Conservation (phyloP, 768 basidiomycete species). For the Lactifluus volemus region DNA sequence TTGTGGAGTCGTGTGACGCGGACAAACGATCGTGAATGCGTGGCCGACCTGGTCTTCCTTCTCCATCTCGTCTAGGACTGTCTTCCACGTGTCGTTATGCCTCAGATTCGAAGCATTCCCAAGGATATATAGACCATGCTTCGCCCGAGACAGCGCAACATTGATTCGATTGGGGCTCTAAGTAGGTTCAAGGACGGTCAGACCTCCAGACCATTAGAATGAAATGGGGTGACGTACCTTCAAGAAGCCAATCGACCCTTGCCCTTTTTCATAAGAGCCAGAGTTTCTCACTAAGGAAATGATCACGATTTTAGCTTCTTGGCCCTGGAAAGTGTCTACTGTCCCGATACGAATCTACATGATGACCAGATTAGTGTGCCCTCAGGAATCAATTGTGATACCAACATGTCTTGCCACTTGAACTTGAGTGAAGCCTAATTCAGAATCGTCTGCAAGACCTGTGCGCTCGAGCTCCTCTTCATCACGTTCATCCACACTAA, state of each 20-base stretch:
- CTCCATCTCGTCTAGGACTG: conserved; percentile 50
- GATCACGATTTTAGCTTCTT: conserved; percentile 65
- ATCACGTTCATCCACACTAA: conserved; percentile 64
- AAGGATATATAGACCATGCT: conserved; percentile 64
- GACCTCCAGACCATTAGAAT: conserved; percentile 24
- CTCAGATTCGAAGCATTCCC: conserved; percentile 55
- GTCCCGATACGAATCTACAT: conserved; percentile 59
- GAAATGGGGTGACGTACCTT: conserved; percentile 37
- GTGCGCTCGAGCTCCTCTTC: conserved; percentile 48
- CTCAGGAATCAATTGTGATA: background rate
- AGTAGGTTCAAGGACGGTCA: background rate
- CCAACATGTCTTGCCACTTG: conserved; percentile 45
- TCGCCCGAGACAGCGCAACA: conserved; percentile 67
- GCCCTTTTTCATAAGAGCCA: conserved; percentile 36
- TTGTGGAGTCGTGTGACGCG: conserved; percentile 8
- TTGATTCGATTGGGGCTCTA: conserved; percentile 29
- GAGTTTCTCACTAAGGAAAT: conserved; percentile 67
- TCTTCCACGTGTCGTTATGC: conserved; percentile 48
- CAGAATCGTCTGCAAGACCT: conserved; percentile 35
- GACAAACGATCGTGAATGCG: conserved; percentile 11
- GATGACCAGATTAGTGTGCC: background rate
- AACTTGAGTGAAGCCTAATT: conserved; percentile 36
- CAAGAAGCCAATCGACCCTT: conserved; percentile 55
- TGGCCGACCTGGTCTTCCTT: conserved; percentile 25
- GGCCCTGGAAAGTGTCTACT: conserved; percentile 73